These are phyloP conservation scores for Fibroporia radiculosa DNA, from an alignment of 768 basidiomycete genomes.

Conservation along the genomic window DNA sequence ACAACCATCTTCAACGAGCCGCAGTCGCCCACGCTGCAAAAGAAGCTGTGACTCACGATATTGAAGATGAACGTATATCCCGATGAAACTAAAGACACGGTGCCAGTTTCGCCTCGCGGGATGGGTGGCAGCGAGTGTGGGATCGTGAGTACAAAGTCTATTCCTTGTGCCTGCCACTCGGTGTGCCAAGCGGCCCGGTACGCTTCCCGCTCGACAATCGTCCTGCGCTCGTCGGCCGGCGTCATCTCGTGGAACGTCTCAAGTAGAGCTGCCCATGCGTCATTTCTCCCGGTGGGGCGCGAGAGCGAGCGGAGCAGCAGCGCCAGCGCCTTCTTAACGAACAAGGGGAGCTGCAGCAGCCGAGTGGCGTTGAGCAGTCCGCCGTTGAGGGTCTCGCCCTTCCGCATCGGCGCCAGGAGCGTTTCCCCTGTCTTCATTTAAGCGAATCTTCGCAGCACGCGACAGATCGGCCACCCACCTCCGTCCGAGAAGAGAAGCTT, in stretches of 20 bases:
- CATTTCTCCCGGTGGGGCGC: slow-evolving; percentile 20
- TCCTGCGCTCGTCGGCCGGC: slow-evolving; percentile 17
- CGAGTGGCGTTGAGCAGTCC: background rate
- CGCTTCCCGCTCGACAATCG: slow-evolving; percentile 18
- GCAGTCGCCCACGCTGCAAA: background rate
- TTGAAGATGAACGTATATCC: slow-evolving; percentile 35
- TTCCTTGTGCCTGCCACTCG: slow-evolving; percentile 15
- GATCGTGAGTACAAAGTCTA: slow-evolving; percentile 33
- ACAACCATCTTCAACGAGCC: background rate
- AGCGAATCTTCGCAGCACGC: background rate
- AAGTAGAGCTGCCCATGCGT: slow-evolving; percentile 20
- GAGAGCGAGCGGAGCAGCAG: slow-evolving; percentile 19
- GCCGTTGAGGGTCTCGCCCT: slow-evolving; percentile 2
- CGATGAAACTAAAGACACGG: slow-evolving; percentile 26
- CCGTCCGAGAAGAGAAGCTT: slow-evolving; percentile 23
- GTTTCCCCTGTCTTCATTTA: slow-evolving; percentile 8
- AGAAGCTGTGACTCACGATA: slow-evolving; percentile 25
- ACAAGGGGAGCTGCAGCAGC: slow-evolving; percentile 18
- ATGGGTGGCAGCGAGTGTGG: slow-evolving; percentile 33
- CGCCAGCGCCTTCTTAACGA: slow-evolving; percentile 17
- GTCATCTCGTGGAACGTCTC: slow-evolving; percentile 14
- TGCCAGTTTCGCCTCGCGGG: slow-evolving; percentile 22
- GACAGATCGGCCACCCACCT: slow-evolving; percentile 11
- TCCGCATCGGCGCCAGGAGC: slow-evolving; percentile 8
- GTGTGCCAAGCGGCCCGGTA: slow-evolving; percentile 20